phyloP scores from a whole-genome alignment of 2,329 filamentous ascomycete genomes.

The Trichoderma sp. region DNA sequence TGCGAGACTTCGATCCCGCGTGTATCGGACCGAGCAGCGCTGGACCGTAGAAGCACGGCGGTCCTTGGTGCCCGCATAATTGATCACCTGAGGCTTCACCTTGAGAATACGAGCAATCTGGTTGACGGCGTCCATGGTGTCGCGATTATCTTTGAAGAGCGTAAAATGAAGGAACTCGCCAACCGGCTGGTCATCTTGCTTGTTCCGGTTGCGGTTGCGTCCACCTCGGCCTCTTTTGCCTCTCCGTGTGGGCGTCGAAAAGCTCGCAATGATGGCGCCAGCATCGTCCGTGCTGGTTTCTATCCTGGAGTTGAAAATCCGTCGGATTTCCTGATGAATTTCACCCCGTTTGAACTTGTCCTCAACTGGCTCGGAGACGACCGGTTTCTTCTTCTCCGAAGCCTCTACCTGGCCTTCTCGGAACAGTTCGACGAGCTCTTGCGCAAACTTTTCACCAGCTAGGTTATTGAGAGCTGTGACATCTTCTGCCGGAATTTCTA shows the following conservation, averaged over 20 bases:
- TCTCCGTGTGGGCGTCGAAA: constrained; percentile 49
- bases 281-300: constrained; percentile 65
- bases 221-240: constrained; percentile 30
- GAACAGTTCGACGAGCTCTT: constrained; percentile 43
- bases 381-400: constrained; percentile 30
- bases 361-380: constrained; percentile 41
- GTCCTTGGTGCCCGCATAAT: constrained; percentile 83
- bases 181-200: constrained; percentile 36
- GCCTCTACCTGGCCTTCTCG: constrained; percentile 34
- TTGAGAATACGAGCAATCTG: constrained; percentile 73
- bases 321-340: constrained; percentile 64
- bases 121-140: constrained; percentile 86
- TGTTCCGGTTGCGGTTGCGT: constrained; percentile 25
- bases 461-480: constrained; percentile 38
- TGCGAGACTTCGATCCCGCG: constrained; percentile 57
- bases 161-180: constrained; percentile 81
- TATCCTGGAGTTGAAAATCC: constrained; percentile 73
- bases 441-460: constrained; percentile 38
- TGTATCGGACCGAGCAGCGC: constrained; percentile 63
- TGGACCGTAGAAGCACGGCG: constrained; percentile 82
- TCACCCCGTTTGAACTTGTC: constrained; percentile 46
- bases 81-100: constrained; percentile 70
- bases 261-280: constrained; percentile 63
- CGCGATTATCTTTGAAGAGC: constrained; percentile 93
- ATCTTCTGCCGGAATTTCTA: constrained; percentile 34